Evolutionary conservation across 108 stramenopile species (phyloP).

Genomic region (Fistulifera solaris): DNA sequence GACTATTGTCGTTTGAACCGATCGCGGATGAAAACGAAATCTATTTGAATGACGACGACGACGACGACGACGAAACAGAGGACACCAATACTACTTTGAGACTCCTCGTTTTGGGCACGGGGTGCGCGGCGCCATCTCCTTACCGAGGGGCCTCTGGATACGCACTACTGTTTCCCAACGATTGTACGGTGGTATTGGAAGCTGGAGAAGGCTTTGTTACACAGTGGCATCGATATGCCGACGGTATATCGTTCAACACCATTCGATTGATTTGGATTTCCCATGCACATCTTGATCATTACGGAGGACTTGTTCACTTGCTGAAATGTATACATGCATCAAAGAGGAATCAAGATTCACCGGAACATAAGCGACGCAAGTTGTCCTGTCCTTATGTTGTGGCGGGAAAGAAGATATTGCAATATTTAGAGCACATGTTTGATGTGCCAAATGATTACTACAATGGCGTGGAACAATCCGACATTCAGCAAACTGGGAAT

Average conservation of each 20-base stretch:
- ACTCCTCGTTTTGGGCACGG: conserved; percentile 67
- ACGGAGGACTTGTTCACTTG: conserved; percentile 50
- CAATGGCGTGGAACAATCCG: conserved; percentile 4
- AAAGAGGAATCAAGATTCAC: neutral
- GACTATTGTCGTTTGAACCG: neutral
- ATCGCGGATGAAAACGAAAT: conserved; percentile 49
- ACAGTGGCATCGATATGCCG: conserved; percentile 33
- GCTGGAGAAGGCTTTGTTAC: conserved; percentile 68
- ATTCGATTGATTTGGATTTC: conserved; percentile 74
- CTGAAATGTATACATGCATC: conserved; percentile 20
- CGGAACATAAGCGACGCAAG: neutral
- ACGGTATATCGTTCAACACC: conserved; percentile 1
- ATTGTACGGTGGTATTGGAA: conserved; percentile 43
- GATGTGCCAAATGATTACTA: neutral
- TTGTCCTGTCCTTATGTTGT: conserved; percentile 20
- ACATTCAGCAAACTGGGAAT: neutral
- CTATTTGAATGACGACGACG: conserved; percentile 26
- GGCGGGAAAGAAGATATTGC: conserved; percentile 36
- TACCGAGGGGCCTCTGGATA: conserved; percentile 62
- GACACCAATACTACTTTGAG: conserved; percentile 19
- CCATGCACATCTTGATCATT: conserved; percentile 79
- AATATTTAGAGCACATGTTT: conserved; percentile 19
- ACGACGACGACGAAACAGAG: neutral
- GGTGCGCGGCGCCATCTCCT: conserved; percentile 80
- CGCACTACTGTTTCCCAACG: conserved; percentile 41